phyloP scores from a whole-genome alignment of 305 asterid genomes.

The Salvia sclarea region DNA sequence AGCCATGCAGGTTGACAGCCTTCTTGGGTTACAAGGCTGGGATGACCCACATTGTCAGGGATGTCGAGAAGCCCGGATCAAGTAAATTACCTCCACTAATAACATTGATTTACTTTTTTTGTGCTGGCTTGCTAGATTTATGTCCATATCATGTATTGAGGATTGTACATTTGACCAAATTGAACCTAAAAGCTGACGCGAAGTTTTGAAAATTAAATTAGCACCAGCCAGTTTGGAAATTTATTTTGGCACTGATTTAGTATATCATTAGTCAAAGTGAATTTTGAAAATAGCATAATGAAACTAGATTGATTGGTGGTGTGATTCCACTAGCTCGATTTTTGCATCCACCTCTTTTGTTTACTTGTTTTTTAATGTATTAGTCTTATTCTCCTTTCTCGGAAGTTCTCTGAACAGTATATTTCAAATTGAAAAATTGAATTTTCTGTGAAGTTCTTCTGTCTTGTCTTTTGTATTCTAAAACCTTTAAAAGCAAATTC shows the following conservation, averaged over 20 bases:
- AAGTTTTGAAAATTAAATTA: not conserved
- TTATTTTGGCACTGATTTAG: too few relatives aligned
- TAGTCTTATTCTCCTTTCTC: too few relatives aligned
- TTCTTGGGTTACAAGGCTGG: constrained; percentile 71
- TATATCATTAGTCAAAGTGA: too few relatives aligned
- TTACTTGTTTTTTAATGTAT: not conserved
- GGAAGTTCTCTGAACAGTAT: too few relatives aligned
- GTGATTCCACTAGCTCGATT: too few relatives aligned
- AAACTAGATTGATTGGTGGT: too few relatives aligned
- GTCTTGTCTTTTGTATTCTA: too few relatives aligned
- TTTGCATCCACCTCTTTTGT: not conserved
- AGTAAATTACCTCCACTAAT: constrained; percentile 27
- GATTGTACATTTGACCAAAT: too few relatives aligned
- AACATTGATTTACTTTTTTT: not conserved
- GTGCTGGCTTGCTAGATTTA: not conserved
- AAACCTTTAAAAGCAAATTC: too few relatives aligned
- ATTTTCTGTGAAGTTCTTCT: too few relatives aligned
- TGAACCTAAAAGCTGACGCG: not conserved
- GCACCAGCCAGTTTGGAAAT: not conserved
- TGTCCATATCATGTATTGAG: not conserved
- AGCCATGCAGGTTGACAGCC: constrained; percentile 56
- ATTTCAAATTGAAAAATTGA: too few relatives aligned
- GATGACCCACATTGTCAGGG: constrained; percentile 70
- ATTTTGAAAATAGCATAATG: too few relatives aligned
- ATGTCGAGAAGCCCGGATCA: constrained; percentile 65